Evolutionary conservation across 495 filamentous ascomycete genomes (phyloP).

Genomic region (Halenospora varia): DNA sequence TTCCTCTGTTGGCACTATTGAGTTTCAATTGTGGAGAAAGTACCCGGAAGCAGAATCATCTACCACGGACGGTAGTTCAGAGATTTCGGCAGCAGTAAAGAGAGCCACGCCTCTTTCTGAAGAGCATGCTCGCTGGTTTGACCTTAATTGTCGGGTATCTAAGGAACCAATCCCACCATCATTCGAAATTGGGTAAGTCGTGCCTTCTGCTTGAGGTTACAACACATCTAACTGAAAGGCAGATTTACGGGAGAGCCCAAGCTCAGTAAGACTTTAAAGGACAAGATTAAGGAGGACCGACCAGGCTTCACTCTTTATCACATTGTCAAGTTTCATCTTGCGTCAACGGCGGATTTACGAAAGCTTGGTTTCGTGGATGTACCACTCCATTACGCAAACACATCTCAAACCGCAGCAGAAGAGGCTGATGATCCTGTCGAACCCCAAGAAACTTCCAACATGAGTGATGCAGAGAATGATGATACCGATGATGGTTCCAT

Average conservation of each 20-base stretch:
- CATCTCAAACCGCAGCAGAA: neutral
- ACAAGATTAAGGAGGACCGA: neutral
- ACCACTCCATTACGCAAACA: neutral
- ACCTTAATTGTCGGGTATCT: neutral
- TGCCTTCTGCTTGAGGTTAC: too few relatives aligned
- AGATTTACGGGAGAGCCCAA: neutral
- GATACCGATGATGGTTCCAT: too few relatives aligned
- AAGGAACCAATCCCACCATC: neutral
- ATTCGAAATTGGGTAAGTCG: conserved; percentile 15
- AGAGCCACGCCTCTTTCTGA: conserved; percentile 1
- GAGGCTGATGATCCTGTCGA: neutral
- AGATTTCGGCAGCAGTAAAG: neutral
- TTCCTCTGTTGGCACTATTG: conserved; percentile 7
- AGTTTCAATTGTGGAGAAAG: neutral
- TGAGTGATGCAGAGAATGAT: too few relatives aligned
- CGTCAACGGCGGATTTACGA: neutral
- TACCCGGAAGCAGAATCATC: neutral
- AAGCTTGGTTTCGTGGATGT: conserved; percentile 4
- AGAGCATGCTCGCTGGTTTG: conserved; percentile 2
- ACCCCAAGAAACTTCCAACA: too few relatives aligned
- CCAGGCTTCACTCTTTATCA: neutral
- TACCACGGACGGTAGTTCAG: neutral
- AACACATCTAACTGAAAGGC: neutral
- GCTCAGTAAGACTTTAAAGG: neutral
- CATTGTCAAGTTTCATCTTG: neutral